Conservation (phyloP, 2,329 filamentous ascomycete species). For the Penicillium thymicola region DNA sequence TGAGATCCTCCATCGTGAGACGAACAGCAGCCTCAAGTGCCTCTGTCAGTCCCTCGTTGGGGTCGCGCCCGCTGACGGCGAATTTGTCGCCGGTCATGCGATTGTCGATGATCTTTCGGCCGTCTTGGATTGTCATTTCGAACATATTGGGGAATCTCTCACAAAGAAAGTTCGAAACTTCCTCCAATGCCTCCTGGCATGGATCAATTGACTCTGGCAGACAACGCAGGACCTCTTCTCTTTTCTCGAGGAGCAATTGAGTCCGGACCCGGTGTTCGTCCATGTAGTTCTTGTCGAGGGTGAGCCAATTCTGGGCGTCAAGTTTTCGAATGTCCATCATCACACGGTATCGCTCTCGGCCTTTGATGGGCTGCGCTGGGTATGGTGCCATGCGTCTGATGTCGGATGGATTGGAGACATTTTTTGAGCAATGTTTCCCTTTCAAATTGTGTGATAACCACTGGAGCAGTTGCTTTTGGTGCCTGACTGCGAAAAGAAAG, state of each 20-base stretch:
- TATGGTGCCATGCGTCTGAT: slow-evolving; percentile 37
- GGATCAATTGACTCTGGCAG: slow-evolving; percentile 45
- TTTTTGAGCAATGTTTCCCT: neutral
- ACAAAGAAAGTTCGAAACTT: slow-evolving; percentile 47
- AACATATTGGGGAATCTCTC: slow-evolving; percentile 46
- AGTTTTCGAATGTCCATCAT: slow-evolving; percentile 50
- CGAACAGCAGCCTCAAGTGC: slow-evolving; percentile 52
- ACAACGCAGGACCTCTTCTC: slow-evolving; percentile 45
- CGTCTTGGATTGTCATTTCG: slow-evolving; percentile 25
- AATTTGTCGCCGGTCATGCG: slow-evolving; percentile 46
- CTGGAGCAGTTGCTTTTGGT: slow-evolving; percentile 19
- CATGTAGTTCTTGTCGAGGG: slow-evolving; percentile 47
- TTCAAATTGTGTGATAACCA: slow-evolving; percentile 9
- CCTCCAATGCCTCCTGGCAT: slow-evolving; percentile 48
- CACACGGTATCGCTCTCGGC: slow-evolving; percentile 40
- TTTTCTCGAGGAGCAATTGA: slow-evolving; percentile 39
- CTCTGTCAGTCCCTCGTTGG: slow-evolving; percentile 32
- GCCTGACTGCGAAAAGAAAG: slow-evolving; percentile 28
- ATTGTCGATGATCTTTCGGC: slow-evolving; percentile 40
- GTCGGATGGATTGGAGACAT: slow-evolving; percentile 19
- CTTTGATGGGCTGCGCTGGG: slow-evolving; percentile 39
- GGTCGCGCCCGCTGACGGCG: slow-evolving; percentile 29
- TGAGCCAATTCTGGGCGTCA: slow-evolving; percentile 49
- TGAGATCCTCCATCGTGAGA: slow-evolving; percentile 53
- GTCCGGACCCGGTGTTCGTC: slow-evolving; percentile 44